phyloP scores from a whole-genome alignment of 306 rosid species.

The Fragaria vesca region DNA sequence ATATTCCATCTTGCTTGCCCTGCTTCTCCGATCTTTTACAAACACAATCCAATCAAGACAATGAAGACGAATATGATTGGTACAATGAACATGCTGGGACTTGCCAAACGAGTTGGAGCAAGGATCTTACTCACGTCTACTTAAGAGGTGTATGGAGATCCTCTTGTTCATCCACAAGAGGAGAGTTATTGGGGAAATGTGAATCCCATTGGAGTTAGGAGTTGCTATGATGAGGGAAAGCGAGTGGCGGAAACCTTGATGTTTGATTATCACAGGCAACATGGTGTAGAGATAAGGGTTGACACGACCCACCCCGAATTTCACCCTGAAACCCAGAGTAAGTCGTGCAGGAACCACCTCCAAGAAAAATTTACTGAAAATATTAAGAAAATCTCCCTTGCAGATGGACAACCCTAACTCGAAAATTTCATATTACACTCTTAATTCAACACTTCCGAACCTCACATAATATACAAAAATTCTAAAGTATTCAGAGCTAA shows the following conservation, averaged over 20 bases:
- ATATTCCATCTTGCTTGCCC: too few species aligned
- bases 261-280: not conserved
- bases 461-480: too few species aligned
- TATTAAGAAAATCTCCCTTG: too few species aligned
- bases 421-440: too few species aligned
- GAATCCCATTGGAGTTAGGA: not conserved
- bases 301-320: too few species aligned
- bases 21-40: not conserved
- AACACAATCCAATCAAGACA: not conserved
- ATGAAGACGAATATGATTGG: not conserved
- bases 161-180: not conserved
- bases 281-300: not conserved
- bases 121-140: not conserved
- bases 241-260: not conserved
- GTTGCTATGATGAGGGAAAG: not conserved
- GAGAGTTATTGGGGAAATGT: not conserved
- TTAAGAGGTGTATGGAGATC: not conserved
- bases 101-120: not conserved
- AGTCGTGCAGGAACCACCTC: too few species aligned
- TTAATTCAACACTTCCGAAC: too few species aligned
- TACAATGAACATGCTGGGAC: not conserved
- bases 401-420: too few species aligned
- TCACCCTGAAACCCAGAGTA: too few species aligned
- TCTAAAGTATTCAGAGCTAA: too few species aligned
- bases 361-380: too few species aligned